Evolutionary conservation across 345 rosid species (phyloP).

Genomic region (Euclidium syriacum): DNA sequence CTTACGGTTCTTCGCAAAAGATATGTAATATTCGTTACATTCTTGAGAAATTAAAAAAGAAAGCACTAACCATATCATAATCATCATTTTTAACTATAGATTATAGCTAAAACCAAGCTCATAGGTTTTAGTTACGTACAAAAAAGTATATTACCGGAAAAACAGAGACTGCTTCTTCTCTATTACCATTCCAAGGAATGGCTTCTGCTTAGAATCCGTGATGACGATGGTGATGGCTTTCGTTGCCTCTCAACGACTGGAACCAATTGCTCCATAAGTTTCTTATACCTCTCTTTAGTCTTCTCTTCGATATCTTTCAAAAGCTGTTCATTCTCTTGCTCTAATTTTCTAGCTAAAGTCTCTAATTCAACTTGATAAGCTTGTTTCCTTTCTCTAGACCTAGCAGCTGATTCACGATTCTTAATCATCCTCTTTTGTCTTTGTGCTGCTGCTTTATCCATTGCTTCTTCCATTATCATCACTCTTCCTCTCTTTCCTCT

Average conservation of each 20-base stretch:
- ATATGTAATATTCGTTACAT: not conserved
- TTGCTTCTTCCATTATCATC: constrained; percentile 52
- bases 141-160: not conserved
- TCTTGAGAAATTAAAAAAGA: not conserved
- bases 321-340: constrained; percentile 72
- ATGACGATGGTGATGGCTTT: constrained; percentile 37
- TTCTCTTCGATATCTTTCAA: constrained; percentile 73
- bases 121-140: constrained; percentile 9
- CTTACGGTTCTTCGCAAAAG: not conserved
- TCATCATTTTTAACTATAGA: not conserved
- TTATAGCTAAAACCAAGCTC: constrained; percentile 9
- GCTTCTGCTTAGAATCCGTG: constrained; percentile 49
- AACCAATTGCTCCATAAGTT: constrained; percentile 71
- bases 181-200: constrained; percentile 61
- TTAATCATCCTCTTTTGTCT: constrained; percentile 97
- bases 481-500: constrained; percentile 74
- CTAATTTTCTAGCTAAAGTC: constrained; percentile 61
- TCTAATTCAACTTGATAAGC: constrained; percentile 93
- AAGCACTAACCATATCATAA: not conserved
- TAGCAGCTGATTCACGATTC: constrained; percentile 95
- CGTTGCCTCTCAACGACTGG: constrained; percentile 67
- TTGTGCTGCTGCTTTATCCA: constrained; percentile 86
- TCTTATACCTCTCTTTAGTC: constrained; percentile 61
- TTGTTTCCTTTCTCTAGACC: constrained; percentile 93
- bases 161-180: not conserved